Base-by-base conservation (phyloP, 352 stramenopile species). In the Pythium coloratum region DNA sequence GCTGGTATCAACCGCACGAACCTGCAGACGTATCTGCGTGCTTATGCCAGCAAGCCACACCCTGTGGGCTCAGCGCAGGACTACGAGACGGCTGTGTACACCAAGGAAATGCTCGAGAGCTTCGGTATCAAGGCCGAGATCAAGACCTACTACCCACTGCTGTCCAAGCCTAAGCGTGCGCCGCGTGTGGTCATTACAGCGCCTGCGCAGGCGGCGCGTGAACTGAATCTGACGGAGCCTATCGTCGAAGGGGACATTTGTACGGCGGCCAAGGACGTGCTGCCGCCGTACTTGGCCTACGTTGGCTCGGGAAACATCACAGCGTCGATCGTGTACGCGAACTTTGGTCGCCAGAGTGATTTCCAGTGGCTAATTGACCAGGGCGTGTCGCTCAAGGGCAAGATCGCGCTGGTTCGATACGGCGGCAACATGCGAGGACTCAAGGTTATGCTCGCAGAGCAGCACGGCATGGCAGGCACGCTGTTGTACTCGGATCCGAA, bases 401-500 rank as follows among this genome's bases (percentile, higher is more conserved):
- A n/a, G n/a, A n/a, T n/a, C n/a, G n/a, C 92, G 6, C 53, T 97
- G 1, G 74, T 92, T 24, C 78, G 90, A n/a, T 97, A 97, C 62
- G 89, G 89, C 53, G 62, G 73, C 47, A 84, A 82, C 59, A 89
- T 91, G 62, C 81, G 84, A 51, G 80, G 82, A 12, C 70, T 92
- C 6, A 95, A 95, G 57, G 88, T 96, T 8, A 91, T 93, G 81
- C 82, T 92, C 47, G 86, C 89, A 0, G 78, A 97, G 70, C 53
- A 78, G 20, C 80, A 86, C 33, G 81, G 84, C 12, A 93, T 92
- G 62, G 64, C 76, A 3, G 91, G 77, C 32, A 80, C 88, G 26
- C 67, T 97, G 1, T 94, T 97, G 63, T 97, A 96, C 70, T 94
- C 81, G 38, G 91, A 97, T 62, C 91, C 90, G 3, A 46, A 72